These are phyloP conservation scores for Pestalotiopsis sp. DNA, from an alignment of 2,329 filamentous ascomycete genomes.

Conservation along the genomic window DNA sequence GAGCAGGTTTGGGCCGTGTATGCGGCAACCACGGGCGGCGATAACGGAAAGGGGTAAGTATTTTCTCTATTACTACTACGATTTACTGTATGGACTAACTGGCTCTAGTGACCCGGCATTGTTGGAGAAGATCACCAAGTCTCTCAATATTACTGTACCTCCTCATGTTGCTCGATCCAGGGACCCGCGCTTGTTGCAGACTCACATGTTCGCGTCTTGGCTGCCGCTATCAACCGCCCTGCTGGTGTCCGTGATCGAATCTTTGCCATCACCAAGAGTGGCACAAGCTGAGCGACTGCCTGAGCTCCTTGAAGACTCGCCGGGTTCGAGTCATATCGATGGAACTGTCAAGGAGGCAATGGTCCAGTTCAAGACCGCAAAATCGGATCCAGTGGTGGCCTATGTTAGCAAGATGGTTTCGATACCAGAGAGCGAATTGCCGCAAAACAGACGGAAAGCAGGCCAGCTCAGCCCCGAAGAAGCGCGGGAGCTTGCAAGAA, in stretches of 20 bases:
- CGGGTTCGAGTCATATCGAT: slow-evolving; percentile 74
- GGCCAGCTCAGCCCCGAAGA: slow-evolving; percentile 85
- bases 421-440: slow-evolving; percentile 87
- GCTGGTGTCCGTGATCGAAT: slow-evolving; percentile 91
- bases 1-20: slow-evolving; percentile 98
- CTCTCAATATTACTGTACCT: slow-evolving; percentile 79
- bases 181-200: slow-evolving; percentile 82
- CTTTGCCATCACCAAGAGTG: slow-evolving; percentile 78
- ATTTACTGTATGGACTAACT: slow-evolving; percentile 21
- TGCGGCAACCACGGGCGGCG: slow-evolving; percentile 82
- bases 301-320: slow-evolving; percentile 76
- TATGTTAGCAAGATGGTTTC: slow-evolving; percentile 99
- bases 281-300: slow-evolving; percentile 84
- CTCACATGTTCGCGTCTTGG: slow-evolving; percentile 86
- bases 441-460: slow-evolving; percentile 75
- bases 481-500: slow-evolving; percentile 82
- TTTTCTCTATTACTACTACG: slow-evolving; percentile 26
- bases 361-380: slow-evolving; percentile 72
- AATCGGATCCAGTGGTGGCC: slow-evolving; percentile 79
- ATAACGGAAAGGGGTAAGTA: slow-evolving; percentile 76
- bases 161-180: slow-evolving; percentile 82
- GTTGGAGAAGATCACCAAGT: slow-evolving; percentile 94
- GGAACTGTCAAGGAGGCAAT: slow-evolving; percentile 76
- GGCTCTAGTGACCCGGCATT: slow-evolving; percentile 69
- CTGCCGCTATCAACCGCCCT: slow-evolving; percentile 90